phyloP scores from a whole-genome alignment of 306 rosid species.

The Hippophae gyantsensis region DNA sequence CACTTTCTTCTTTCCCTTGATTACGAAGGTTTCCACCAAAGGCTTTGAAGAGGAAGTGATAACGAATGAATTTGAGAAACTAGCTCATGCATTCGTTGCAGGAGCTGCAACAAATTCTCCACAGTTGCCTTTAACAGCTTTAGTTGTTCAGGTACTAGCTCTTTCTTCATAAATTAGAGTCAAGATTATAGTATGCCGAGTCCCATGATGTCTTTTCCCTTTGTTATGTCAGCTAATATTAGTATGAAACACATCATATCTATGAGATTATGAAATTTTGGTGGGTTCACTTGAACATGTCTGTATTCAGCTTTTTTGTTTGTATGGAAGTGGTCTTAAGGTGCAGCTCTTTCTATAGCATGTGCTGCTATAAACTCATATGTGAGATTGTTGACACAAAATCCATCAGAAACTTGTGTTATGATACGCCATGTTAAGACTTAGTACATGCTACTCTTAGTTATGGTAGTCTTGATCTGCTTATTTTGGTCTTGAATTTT shows the following conservation, averaged over 20 bases:
- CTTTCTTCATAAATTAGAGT: constrained; percentile 10
- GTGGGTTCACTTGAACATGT: too few relatives aligned
- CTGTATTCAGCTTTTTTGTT: too few relatives aligned
- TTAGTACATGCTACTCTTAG: too few relatives aligned
- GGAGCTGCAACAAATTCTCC: constrained; percentile 54
- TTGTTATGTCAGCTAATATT: background rate
- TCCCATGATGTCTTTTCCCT: background rate
- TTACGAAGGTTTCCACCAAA: constrained; percentile 53
- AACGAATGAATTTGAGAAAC: constrained; percentile 56
- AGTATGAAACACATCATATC: too few relatives aligned
- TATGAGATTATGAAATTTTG: too few relatives aligned
- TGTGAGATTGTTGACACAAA: too few relatives aligned
- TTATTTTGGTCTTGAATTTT: constrained; percentile 4
- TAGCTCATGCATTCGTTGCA: constrained; percentile 51
- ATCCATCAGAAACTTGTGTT: too few relatives aligned
- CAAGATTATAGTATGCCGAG: background rate
- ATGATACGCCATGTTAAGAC: too few relatives aligned
- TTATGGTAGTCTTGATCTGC: background rate
- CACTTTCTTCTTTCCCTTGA: constrained; percentile 18
- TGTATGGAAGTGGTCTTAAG: too few relatives aligned
- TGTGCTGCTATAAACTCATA: too few relatives aligned
- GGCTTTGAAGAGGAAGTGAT: constrained; percentile 53
- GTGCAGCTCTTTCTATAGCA: too few relatives aligned
- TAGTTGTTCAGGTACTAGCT: constrained; percentile 71
- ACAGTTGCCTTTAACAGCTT: constrained; percentile 62